Evolutionary conservation across 176 grass and related monocot genomes (phyloP), one percentile per base, ranked within the genome.

Genomic region (Poa annua): DNA sequence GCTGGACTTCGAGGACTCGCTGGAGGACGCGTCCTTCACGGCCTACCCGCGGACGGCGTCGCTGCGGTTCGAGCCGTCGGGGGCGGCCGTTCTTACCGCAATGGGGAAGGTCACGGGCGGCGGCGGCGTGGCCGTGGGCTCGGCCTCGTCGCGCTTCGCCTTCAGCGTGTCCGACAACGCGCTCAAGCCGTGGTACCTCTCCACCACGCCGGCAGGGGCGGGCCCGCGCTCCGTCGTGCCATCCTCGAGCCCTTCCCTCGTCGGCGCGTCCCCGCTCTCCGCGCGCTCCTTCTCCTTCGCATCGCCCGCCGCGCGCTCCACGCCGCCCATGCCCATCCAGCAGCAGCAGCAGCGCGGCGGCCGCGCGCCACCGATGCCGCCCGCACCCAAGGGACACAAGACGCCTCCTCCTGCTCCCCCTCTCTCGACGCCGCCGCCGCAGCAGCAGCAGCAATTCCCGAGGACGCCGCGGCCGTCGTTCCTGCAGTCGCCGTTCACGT

Each of bases 241-340:
- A 1, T 83, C 83, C 66, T 84, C 89, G 7, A 84, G 89, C 83
- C 97, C 97, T 2, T 99, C 97, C 5, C 89, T 99, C 65, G 76
- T 99, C 10, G 93, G 97, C 48, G 97, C 93, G 32, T 99, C 97
- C 44, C 93, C 97, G 47, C 85, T 89, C 71, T 96, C 92, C 22
- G 97, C 93, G 19, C 97, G 97, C 7, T 99, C 97, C 48, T 99
- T 93, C 91, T 99, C 97, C 83, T 99, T 99, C 87, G 93, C 97
- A 5, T 99, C 97, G 26, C 97, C 97, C 6, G 93, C 87, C 36
- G 86, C 93, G 32, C 88, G 97, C 78, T 92, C 83, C 44, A 60
- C 82, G 62, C 19, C 74, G 21, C 88, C 81, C 7, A 45, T 45
- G 44, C 87, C 82, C 12, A 49, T 80, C 78, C 65, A 84, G 9